These are phyloP conservation scores for Phytophthora europaea DNA, from an alignment of 352 stramenopile genomes.

Conservation along the genomic window DNA sequence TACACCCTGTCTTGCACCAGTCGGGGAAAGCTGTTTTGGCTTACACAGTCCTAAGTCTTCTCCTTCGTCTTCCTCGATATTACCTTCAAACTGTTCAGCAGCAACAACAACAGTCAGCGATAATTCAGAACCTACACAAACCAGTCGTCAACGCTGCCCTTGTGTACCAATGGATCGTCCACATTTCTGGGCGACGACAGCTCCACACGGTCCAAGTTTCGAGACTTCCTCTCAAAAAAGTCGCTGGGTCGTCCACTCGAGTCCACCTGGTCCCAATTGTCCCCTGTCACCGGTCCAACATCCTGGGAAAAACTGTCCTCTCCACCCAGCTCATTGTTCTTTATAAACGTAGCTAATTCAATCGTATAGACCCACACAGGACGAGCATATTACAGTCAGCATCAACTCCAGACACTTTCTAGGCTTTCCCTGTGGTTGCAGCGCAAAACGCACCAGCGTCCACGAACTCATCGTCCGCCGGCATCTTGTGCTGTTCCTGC, in stretches of 20 bases:
- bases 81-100: conserved; percentile 28
- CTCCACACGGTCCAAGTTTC: conserved; percentile 76
- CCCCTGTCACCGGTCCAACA: conserved; percentile 22
- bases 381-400: not conserved
- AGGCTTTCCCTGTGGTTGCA: not conserved
- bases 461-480: conserved; percentile 71
- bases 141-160: not conserved
- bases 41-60: conserved; percentile 8
- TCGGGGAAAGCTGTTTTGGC: conserved; percentile 28
- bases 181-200: conserved; percentile 58
- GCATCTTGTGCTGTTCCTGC: conserved; percentile 28
- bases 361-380: not conserved
- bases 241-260: conserved; percentile 59
- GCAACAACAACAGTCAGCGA: not conserved
- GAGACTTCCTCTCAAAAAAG: conserved; percentile 81
- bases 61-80: conserved; percentile 2
- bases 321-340: conserved; percentile 54
- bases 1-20: conserved; percentile 20
- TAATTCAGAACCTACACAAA: not conserved
- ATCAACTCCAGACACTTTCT: not conserved
- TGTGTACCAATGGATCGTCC: conserved; percentile 27
- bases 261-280: conserved; percentile 45
- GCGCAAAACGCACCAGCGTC: conserved; percentile 62
- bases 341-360: conserved; percentile 51
- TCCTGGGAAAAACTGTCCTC: conserved; percentile 61